A percentile compares a stretch with the other conserved stretches of the same genome.
Conservation (phyloP, 1,284 basidiomycete genomes). For the Ceratobasidium sp. region DNA sequence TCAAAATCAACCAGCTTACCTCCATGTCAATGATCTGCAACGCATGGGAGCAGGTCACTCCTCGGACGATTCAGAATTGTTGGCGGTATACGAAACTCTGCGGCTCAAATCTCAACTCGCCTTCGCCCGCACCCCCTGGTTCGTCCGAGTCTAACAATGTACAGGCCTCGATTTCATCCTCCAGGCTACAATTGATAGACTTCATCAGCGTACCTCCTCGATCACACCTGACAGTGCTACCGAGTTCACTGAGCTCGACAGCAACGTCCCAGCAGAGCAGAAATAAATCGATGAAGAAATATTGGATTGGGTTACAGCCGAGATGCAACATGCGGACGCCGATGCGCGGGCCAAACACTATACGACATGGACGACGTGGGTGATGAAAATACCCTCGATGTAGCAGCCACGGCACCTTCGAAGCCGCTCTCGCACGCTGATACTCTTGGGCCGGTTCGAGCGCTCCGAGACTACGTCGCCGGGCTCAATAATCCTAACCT, state of each 20-base stretch:
- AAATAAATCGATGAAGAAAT: neutral
- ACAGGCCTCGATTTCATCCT: neutral
- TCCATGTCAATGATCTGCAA: slow-evolving; percentile 35
- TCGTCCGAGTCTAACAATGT: neutral
- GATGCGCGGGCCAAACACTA: neutral
- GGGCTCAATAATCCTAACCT: too few relatives aligned
- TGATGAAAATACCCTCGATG: too few relatives aligned
- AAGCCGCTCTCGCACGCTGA: too few relatives aligned
- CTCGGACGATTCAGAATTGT: slow-evolving; percentile 41
- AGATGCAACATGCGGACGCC: neutral
- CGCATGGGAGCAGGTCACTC: slow-evolving; percentile 35
- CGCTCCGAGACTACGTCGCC: too few relatives aligned
- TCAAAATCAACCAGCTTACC: slow-evolving; percentile 40
- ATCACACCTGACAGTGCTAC: neutral
- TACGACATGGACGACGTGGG: neutral
- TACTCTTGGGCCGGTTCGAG: too few relatives aligned
- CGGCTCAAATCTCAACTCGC: neutral
- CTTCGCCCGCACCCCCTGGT: neutral
- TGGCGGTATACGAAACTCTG: slow-evolving; percentile 32
- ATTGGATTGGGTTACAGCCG: neutral
- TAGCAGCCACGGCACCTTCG: too few relatives aligned
- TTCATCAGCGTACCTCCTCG: neutral
- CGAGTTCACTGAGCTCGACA: neutral
- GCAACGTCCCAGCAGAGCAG: neutral
- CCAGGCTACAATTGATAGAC: neutral